Base-by-base conservation (phyloP, 306 rosid species). In the barrel medic (Medicago truncatula) region DNA sequence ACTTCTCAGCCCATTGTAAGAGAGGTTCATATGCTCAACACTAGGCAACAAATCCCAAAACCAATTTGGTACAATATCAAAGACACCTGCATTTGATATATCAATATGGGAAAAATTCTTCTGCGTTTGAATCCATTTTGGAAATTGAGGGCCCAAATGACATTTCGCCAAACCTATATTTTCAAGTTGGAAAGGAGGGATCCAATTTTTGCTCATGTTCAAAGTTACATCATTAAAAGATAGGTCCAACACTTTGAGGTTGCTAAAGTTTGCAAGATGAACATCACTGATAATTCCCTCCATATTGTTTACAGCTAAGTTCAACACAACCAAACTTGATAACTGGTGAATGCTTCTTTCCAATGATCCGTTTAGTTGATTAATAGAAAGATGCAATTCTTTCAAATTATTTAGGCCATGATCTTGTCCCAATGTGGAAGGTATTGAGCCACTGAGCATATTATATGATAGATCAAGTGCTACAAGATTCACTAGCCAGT, bases 111-210 rank as follows among this genome's bases (percentile, higher is more conserved):
- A 46, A 5, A 34, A 74, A 14, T 31, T 67, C 8, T 36, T 80
- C 34, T 74, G 83, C 0, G 76, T 21, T 38, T 50, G 57, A 59
- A 80, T 38, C 79, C 83, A 80, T 3, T 21, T 59, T 21, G 83
- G 79, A 58, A 80, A 80, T 47, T 47, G 25, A 47, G 70, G 75
- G 13, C 75, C 83, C 6, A 67, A 2, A 0, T 4, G 3, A 43
- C 74, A 58, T 9, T 38, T 21, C 7, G 57, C 4, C 75, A 73
- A 46, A 46, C 75, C 56, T 36, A 80, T 57, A 6, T 17, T 31
- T 40, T 74, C 79, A 44, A 80, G 79, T 46, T 74, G 70, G 16
- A 67, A 80, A 3, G 70, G 70, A 4, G 83, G 71, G 6, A 47
- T 2, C 79, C 79, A 80, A 2, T 9, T 74, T 57, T 74, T 36